Conservation (phyloP, 768 basidiomycete genomes). For the Hypholoma sublateritium region DNA sequence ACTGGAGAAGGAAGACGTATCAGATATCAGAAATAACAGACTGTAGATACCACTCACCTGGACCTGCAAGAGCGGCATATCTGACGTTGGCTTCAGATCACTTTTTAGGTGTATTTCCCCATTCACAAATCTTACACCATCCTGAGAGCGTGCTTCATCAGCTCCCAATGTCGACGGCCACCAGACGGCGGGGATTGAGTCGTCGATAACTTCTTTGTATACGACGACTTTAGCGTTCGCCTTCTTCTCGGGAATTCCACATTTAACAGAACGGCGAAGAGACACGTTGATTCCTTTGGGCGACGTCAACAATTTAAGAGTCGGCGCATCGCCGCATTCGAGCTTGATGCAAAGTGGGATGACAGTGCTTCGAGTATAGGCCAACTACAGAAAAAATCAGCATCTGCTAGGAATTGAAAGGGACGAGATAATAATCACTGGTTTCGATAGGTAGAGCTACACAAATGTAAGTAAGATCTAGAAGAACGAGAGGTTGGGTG, state of each 20-base stretch:
- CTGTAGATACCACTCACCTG: constrained; percentile 24
- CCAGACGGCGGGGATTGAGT: constrained; percentile 17
- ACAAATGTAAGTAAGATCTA: not conserved
- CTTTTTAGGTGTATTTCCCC: constrained; percentile 37
- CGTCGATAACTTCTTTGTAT: constrained; percentile 13
- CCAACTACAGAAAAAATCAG: constrained; percentile 25
- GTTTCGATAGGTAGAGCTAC: constrained; percentile 40
- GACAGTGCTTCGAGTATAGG: constrained; percentile 37
- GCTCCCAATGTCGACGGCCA: constrained; percentile 17
- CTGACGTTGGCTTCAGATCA: constrained; percentile 35
- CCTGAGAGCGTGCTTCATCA: constrained; percentile 12
- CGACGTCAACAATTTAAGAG: constrained; percentile 30
- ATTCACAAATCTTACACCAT: constrained; percentile 21
- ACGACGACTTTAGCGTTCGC: not conserved
- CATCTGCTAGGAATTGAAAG: too few species aligned
- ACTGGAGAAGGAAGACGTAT: constrained; percentile 21
- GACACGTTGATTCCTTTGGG: constrained; percentile 29
- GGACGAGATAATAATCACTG: constrained; percentile 21
- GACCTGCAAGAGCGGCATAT: constrained; percentile 37
- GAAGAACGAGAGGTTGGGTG: not conserved
- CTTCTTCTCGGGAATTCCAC: not conserved
- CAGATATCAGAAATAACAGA: too few species aligned
- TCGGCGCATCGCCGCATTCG: constrained; percentile 27
- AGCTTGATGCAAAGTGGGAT: constrained; percentile 35
- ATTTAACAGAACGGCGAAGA: constrained; percentile 14